phyloP scores from a whole-genome alignment of 495 filamentous ascomycete species.

The Xylaria palmicola region DNA sequence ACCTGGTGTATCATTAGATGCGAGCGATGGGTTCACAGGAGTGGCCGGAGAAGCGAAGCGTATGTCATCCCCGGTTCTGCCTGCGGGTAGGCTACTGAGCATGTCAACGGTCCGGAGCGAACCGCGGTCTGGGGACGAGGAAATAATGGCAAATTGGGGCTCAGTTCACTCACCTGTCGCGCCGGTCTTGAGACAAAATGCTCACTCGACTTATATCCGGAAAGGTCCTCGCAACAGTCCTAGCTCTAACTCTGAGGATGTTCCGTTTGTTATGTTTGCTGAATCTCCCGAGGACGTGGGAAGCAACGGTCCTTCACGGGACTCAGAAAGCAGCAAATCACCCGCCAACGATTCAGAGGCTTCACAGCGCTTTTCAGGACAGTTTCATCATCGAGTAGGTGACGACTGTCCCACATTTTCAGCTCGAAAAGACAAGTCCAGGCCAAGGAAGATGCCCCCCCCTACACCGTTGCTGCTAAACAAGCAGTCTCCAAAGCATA shows the following conservation, averaged over 20 bases:
- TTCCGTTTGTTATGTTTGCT: constrained; percentile 41
- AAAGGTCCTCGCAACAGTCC: constrained; percentile 20
- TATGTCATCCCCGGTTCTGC: constrained; percentile 39
- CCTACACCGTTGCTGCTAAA: constrained; percentile 49
- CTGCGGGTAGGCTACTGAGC: constrained; percentile 27
- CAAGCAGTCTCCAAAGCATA: constrained; percentile 27
- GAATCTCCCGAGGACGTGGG: neutral
- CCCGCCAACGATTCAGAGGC: neutral
- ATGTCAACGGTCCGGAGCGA: constrained; percentile 33
- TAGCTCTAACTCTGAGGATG: constrained; percentile 12
- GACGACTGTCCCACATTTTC: constrained; percentile 56
- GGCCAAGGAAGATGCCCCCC: constrained; percentile 45
- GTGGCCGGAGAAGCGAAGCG: constrained; percentile 29
- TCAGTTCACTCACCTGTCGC: constrained; percentile 41
- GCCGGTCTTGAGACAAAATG: constrained; percentile 33
- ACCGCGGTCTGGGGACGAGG: constrained; percentile 31
- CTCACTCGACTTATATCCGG: constrained; percentile 34
- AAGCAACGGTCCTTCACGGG: neutral
- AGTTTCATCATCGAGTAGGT: constrained; percentile 53
- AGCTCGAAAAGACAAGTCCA: constrained; percentile 36
- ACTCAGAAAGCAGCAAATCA: constrained; percentile 4
- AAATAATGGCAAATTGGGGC: constrained; percentile 39
- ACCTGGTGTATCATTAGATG: constrained; percentile 32
- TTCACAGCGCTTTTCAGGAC: neutral
- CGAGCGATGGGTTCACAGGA: constrained; percentile 8